Percentiles rank a stretch among this genome's conserved stretches.
These are phyloP conservation scores for Trypanosomatidae sp. DNA, from an alignment of 208 protist genomes.

Conservation along the genomic window DNA sequence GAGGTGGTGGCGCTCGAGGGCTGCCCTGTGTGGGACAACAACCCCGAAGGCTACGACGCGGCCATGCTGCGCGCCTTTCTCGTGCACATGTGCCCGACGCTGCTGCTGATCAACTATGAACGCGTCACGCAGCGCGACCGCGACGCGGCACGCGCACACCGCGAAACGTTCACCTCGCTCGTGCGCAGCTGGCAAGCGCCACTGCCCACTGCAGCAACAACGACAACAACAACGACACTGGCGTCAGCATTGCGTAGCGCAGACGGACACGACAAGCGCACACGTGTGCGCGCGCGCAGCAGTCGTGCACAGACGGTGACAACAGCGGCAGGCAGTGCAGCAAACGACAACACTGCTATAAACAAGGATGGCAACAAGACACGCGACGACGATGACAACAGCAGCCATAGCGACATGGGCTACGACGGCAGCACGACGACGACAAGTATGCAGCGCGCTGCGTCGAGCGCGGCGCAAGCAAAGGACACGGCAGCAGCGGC, in stretches of 20 bases:
- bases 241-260: background rate
- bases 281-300: too few relatives aligned
- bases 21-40: slow-evolving; percentile 47
- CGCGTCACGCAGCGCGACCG: slow-evolving; percentile 55
- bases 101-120: slow-evolving; percentile 77
- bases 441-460: too few relatives aligned
- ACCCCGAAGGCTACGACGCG: slow-evolving; percentile 16
- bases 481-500: too few relatives aligned
- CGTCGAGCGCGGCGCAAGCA: background rate
- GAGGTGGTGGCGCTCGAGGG: slow-evolving; percentile 54
- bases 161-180: slow-evolving; percentile 18
- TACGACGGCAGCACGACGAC: too few relatives aligned
- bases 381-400: too few relatives aligned
- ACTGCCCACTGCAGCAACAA: background rate
- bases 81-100: slow-evolving; percentile 58
- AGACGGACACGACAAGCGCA: background rate
- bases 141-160: slow-evolving; percentile 7
- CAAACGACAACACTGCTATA: too few relatives aligned
- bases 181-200: background rate
- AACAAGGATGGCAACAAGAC: too few relatives aligned
- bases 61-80: slow-evolving; percentile 61
- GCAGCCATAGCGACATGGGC: too few relatives aligned
- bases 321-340: too few relatives aligned
- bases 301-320: too few relatives aligned
- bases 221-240: background rate